Percentiles rank a stretch among this genome's conserved stretches.
These are phyloP conservation scores for Hypoxylon intermedium DNA, from an alignment of 495 filamentous ascomycete genomes.

Conservation along the genomic window DNA sequence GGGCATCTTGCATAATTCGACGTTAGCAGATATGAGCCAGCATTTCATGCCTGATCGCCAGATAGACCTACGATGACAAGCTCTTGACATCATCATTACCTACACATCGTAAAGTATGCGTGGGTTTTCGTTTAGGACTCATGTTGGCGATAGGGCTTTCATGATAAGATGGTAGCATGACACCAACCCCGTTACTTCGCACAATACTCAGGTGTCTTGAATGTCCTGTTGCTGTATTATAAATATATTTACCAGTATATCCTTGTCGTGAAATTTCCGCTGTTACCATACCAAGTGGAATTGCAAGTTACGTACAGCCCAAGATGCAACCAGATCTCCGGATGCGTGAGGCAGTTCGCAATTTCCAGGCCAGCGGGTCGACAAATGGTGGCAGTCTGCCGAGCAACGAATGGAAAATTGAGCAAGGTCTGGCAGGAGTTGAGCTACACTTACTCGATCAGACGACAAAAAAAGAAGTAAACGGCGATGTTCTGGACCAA, in stretches of 20 bases:
- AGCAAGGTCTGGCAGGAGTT: constrained; percentile 57
- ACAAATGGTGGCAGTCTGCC: constrained; percentile 37
- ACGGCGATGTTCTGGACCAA: constrained; percentile 41
- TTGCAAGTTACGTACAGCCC: background rate
- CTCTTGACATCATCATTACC: background rate
- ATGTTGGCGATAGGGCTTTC: background rate
- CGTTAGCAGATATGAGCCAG: background rate
- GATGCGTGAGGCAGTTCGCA: constrained; percentile 21
- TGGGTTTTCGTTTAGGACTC: background rate
- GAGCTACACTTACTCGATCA: constrained; percentile 59
- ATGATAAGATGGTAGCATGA: background rate
- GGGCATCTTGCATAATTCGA: background rate
- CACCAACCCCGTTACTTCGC: background rate
- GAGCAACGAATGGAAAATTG: constrained; percentile 61
- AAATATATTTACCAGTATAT: background rate
- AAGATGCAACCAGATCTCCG: constrained; percentile 37
- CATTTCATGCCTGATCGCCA: background rate
- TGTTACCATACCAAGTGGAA: background rate
- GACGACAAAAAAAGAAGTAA: constrained; percentile 40
- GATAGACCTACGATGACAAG: background rate
- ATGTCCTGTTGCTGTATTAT: no score
- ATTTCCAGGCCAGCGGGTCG: constrained; percentile 19
- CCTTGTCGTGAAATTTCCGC: background rate
- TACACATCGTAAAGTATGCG: background rate
- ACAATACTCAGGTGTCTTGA: background rate